Evolutionary conservation across 176 grass and related monocot species (phyloP), one percentile per base, ranked within the genome.

Genomic region (Thalia dealbata): DNA sequence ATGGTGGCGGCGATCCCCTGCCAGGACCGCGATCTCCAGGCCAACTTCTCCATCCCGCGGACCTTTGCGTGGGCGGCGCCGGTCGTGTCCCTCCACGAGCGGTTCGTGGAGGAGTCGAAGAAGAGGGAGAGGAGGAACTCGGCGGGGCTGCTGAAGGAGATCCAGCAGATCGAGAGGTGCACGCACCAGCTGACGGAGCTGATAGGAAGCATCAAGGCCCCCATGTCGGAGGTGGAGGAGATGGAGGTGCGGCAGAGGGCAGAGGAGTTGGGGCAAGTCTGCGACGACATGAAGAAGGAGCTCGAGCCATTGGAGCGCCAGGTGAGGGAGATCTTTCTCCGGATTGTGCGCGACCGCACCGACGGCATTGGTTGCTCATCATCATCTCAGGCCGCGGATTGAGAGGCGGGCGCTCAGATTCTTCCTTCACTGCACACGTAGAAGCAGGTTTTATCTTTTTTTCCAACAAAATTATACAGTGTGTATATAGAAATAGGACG

Each of bases 251-350:
- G 60, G 44, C 77, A 71, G 24, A 81, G 82, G 0, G 84, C 80
- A 1, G 75, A 80, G 0, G 87, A 92, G 52, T 76, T 96, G 19
- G 84, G 74, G 2, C 69, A 73, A 6, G 76, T 86, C 2, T 90
- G 84, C 69, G 50, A 80, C 26, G 38, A 64, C 48, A 69, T 96
- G 75, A 90, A 78, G 76, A 81, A 75, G 14, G 87, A 80, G 11
- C 82, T 96, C 12, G 93, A 90, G 21, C 87, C 78, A 3, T 76
- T 92, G 11, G 93, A 92, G 14, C 80, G 78, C 29, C 93, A 90
- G 73, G 80, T 96, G 58, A 70, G 93, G 61, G 93, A 96, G 78
- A 84, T 96, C 3, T 96, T 96, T 78, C 89, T 92, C 75, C 74
- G 89, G 73, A 92, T 96, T 21, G 89, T 96, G 30, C 82, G 89